Percentiles rank a stretch among this genome's conserved stretches.
These are phyloP conservation scores for Talaromyces sp. DNA, from an alignment of 2,329 filamentous ascomycete genomes.

Conservation along the genomic window DNA sequence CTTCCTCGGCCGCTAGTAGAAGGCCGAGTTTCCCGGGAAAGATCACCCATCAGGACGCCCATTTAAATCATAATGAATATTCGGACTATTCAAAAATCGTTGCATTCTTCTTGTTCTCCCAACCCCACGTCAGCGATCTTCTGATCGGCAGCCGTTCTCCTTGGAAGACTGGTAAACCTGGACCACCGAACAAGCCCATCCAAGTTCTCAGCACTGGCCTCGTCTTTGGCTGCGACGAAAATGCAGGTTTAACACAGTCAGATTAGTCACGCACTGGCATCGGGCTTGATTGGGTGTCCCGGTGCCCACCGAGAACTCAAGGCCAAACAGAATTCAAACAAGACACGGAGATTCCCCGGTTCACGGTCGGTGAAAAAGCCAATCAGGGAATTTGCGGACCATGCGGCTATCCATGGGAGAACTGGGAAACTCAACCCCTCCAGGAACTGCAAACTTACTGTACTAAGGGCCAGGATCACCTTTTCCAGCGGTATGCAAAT, in stretches of 20 bases:
- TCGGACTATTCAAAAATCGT: not conserved
- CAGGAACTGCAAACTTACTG: not conserved
- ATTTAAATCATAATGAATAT: not conserved
- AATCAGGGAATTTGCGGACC: slow-evolving; percentile 8
- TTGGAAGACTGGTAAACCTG: slow-evolving; percentile 1
- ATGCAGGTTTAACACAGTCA: not conserved
- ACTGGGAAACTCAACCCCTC: not conserved
- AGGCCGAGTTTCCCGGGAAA: not conserved
- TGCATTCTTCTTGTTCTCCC: not conserved
- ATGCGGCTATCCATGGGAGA: slow-evolving; percentile 5
- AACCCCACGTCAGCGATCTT: slow-evolving; percentile 33
- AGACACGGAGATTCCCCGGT: slow-evolving; percentile 14
- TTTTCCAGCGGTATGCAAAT: not conserved
- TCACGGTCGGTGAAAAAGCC: slow-evolving; percentile 7
- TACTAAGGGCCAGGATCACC: not conserved
- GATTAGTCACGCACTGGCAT: slow-evolving; percentile 8
- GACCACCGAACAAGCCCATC: too few species aligned
- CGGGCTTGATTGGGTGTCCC: slow-evolving; percentile 6
- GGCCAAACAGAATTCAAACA: not conserved
- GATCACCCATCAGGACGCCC: too few species aligned
- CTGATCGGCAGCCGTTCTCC: slow-evolving; percentile 23
- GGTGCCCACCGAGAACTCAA: too few species aligned
- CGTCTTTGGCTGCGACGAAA: slow-evolving; percentile 10
- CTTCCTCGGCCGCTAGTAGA: not conserved
- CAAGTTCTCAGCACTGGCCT: not conserved